A percentile compares a stretch with the other conserved stretches of the same genome.
Evolutionary conservation across 495 filamentous ascomycete species (phyloP).

Genomic region (Hypoxylon rickii): DNA sequence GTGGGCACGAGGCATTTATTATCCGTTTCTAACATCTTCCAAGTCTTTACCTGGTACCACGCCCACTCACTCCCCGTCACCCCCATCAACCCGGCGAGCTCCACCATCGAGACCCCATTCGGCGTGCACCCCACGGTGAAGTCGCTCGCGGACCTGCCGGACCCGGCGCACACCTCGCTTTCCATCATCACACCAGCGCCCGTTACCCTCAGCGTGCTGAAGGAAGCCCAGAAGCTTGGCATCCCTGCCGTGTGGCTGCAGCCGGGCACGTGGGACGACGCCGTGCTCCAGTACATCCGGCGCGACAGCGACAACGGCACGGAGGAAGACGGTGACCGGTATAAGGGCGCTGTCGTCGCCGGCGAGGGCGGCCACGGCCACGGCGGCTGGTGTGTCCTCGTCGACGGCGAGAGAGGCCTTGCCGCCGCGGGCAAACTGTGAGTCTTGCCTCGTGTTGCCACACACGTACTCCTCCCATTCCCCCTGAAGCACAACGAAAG

Average conservation of each 20-base stretch:
- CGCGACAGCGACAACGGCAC: constrained; percentile 62
- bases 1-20: no score
- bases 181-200: constrained; percentile 86
- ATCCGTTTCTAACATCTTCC: no score
- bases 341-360: constrained; percentile 66
- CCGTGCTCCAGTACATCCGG: constrained; percentile 69
- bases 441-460: constrained; percentile 3
- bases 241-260: constrained; percentile 88
- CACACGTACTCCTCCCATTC: background rate
- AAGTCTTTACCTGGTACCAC: constrained; percentile 91
- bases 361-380: constrained; percentile 68
- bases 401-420: constrained; percentile 80
- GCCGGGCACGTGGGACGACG: constrained; percentile 82
- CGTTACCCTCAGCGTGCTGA: constrained; percentile 70
- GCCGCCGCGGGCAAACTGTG: constrained; percentile 59
- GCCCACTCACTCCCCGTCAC: constrained; percentile 73
- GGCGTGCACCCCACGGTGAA: constrained; percentile 65
- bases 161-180: constrained; percentile 71
- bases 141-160: constrained; percentile 64
- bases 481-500: no score
- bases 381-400: constrained; percentile 91
- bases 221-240: constrained; percentile 79
- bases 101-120: constrained; percentile 57
- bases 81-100: constrained; percentile 77
- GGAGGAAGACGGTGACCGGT: constrained; percentile 49